These are phyloP conservation scores for Tremellales sp. DNA, from an alignment of 1,284 basidiomycete species.

Conservation along the genomic window DNA sequence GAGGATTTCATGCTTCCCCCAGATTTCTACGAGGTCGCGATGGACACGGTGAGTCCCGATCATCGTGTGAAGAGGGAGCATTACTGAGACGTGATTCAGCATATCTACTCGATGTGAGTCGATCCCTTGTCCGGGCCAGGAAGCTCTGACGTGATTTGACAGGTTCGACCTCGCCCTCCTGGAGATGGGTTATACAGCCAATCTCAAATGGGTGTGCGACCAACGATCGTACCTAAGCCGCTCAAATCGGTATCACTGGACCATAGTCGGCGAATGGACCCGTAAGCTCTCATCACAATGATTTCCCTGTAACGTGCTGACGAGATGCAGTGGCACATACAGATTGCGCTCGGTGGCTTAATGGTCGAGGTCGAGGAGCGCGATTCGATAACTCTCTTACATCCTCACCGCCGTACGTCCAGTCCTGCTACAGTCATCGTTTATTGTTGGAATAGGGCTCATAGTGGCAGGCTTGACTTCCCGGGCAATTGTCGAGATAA, in stretches of 20 bases:
- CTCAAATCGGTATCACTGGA: slow-evolving; percentile 59
- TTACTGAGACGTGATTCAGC: no score
- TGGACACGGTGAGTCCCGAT: slow-evolving; percentile 39
- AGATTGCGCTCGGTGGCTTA: slow-evolving; percentile 52
- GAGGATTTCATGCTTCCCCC: slow-evolving; percentile 58
- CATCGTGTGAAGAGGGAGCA: no score
- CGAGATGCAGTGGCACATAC: slow-evolving; percentile 24
- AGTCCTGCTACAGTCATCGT: neutral
- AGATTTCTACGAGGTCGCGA: slow-evolving; percentile 28
- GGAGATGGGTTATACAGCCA: slow-evolving; percentile 29
- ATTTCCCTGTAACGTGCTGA: neutral
- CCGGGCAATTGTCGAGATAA: slow-evolving; percentile 64
- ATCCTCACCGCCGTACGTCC: slow-evolving; percentile 20
- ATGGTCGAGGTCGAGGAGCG: slow-evolving; percentile 63
- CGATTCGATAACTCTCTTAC: slow-evolving; percentile 66
- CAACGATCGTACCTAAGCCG: slow-evolving; percentile 52
- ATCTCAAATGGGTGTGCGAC: slow-evolving; percentile 56
- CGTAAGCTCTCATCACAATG: slow-evolving; percentile 59
- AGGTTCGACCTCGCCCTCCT: slow-evolving; percentile 31
- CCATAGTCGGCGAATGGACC: slow-evolving; percentile 81
- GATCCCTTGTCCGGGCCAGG: no score
- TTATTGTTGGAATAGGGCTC: neutral
- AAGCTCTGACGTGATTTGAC: no score
- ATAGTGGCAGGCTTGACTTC: slow-evolving; percentile 21
- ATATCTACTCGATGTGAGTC: slow-evolving; percentile 58